These are phyloP conservation scores for Wickerhamiella alocasiicola DNA, from an alignment of 805 yeast species.

Conservation along the genomic window DNA sequence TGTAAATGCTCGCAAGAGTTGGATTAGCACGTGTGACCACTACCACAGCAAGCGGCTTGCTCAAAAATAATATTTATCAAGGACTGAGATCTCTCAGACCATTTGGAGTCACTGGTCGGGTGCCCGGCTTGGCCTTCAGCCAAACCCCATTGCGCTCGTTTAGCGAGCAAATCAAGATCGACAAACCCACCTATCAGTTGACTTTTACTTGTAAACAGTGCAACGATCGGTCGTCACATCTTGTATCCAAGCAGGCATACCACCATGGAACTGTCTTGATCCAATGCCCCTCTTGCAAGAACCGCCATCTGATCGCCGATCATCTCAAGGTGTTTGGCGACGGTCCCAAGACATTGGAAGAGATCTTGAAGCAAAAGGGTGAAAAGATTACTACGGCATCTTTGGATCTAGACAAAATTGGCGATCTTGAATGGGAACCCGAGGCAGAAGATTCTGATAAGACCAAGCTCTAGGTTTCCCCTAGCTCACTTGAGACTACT, in stretches of 20 bases:
- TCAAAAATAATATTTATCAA: too few species aligned
- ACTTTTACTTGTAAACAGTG: constrained; percentile 91
- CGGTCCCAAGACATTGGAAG: constrained; percentile 61
- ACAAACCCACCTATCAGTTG: constrained; percentile 69
- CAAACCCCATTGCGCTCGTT: too few species aligned
- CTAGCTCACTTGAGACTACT: too few species aligned
- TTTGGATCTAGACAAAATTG: constrained; percentile 37
- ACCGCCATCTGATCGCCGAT: constrained; percentile 84
- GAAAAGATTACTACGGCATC: constrained; percentile 54
- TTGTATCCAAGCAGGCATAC: constrained; percentile 88
- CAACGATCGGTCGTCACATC: constrained; percentile 69
- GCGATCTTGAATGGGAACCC: constrained; percentile 25
- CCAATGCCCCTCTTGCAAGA: constrained; percentile 84
- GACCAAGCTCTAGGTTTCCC: too few species aligned
- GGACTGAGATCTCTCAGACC: too few species aligned
- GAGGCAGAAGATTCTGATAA: background rate
- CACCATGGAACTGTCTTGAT: constrained; percentile 74
- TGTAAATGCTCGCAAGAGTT: too few species aligned
- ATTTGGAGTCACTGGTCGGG: too few species aligned
- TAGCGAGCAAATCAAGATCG: constrained; percentile 39
- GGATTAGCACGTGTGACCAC: too few species aligned
- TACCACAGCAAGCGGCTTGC: too few species aligned
- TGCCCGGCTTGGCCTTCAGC: too few species aligned
- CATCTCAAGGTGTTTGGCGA: constrained; percentile 77
- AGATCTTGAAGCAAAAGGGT: constrained; percentile 63